Evolutionary conservation across 2,329 filamentous ascomycete species (phyloP), one percentile per base, ranked within the genome.

Genomic region (Leptographium radiaticola): DNA sequence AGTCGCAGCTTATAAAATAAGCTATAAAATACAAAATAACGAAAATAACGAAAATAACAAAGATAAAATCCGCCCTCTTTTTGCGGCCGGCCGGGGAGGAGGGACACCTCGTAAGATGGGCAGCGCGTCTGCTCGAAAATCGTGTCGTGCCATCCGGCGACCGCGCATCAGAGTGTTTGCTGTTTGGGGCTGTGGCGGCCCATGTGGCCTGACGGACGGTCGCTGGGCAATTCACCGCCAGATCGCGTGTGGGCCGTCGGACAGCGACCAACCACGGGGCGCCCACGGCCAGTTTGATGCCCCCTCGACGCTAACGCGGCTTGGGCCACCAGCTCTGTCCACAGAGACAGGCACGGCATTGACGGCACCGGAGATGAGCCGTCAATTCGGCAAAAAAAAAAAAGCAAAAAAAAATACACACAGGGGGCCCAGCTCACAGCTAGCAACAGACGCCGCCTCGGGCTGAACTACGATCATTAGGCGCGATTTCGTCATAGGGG

Each of bases 311-410:
- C 25, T 25, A 25, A 25, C 25, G 25, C 25, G 25, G 25, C 25
- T 25, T 25, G 25, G 25, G 25, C 25, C 25, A 25, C 2, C 25
- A n/a, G 31, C n/a, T n/a, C 31, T 13, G 30, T 31, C 13, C 36
- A 31, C 45, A 34, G 36, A 30, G 30, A 10, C n/a, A 34, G 18
- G 38, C 43, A 55, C 49, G 52, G 55, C 52, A 54, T 54, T 52
- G 46, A 56, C 50, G 39, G 45, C 49, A 33, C 13, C 25, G 44
- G 20, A 46, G 30, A 46, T 46, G 44, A 46, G 44, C 25, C 20
- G 30, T 15, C 15, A 34, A 18, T 11, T n/a, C 30, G 25, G 31
- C 13, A 9, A 33, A 9, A n/a, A 39, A 40, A 40, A 40, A 46
- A 33, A 42, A 51, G 6, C 9, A 16, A n/a, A 34, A 18, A 20